Conservation (phyloP, 2,329 filamentous ascomycete genomes). For the Leptographium flavum region DNA sequence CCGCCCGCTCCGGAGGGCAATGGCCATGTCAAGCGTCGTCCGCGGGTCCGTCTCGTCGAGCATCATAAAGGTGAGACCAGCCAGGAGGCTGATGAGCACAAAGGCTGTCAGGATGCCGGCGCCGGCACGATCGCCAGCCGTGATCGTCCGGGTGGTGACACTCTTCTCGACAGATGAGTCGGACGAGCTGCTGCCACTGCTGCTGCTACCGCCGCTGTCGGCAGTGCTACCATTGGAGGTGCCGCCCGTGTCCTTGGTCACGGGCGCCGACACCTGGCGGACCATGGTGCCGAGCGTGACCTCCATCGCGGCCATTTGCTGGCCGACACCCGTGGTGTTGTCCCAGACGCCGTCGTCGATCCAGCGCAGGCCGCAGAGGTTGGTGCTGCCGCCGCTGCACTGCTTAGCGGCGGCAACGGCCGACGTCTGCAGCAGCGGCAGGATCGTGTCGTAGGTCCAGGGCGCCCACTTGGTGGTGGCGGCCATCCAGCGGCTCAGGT, state of each 20-base stretch:
- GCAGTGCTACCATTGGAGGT: no score
- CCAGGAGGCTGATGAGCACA: no score
- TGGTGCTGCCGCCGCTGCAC: constrained; percentile 44
- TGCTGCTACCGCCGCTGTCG: no score
- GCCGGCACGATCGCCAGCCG: no score
- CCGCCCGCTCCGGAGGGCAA: no score
- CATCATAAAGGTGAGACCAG: no score
- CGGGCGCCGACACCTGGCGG: constrained; percentile 20
- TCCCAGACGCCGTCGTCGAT: constrained; percentile 28
- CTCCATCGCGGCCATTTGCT: constrained; percentile 58
- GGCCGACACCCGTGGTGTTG: constrained; percentile 47
- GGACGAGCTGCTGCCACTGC: no score
- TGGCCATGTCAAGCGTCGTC: no score
- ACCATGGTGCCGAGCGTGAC: constrained; percentile 49
- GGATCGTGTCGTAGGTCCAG: constrained; percentile 36
- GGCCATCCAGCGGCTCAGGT: constrained; percentile 45
- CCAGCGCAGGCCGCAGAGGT: constrained; percentile 11
- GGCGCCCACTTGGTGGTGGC: constrained; percentile 48
- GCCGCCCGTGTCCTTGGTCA: constrained; percentile 30
- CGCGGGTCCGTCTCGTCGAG: no score
- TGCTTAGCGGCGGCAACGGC: constrained; percentile 42
- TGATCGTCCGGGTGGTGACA: no score
- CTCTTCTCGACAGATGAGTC: no score
- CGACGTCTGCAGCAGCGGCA: constrained; percentile 36
- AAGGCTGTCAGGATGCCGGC: no score